Evolutionary conservation across 2,329 filamentous ascomycete genomes (phyloP), one percentile per base, ranked within the genome.

Genomic region (Massarina eburnea): DNA sequence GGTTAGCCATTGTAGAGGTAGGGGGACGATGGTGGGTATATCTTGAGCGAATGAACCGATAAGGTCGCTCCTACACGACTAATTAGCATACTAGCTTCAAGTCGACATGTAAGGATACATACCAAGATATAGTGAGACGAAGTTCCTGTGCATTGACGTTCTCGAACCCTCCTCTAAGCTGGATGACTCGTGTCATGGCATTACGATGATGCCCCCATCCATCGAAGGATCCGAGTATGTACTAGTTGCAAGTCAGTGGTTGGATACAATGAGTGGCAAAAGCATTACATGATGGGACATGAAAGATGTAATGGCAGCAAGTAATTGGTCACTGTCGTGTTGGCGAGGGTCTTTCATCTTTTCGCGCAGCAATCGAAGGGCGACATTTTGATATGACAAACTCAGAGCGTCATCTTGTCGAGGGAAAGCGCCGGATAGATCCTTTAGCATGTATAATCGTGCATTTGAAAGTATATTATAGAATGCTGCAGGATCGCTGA

Each of bases 61-160:
- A 0, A 67, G 55, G 43, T 67, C 64, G 27, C 51, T 43, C 61
- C 62, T 67, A 20, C 3, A 15, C 4, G 17, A n/a, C 20, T 5
- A n/a, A n/a, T n/a, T n/a, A n/a, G n/a, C n/a, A 8, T 8, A 24
- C 56, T 21, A 56, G 44, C 10, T 39, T 26, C 3, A 34, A 26
- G 21, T 19, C 1, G 8, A 15, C 10, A 12, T 1, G 18, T 39
- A 27, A 7, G 26, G 24, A 8, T 18, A 43, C 55, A 12, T 50
- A 64, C 61, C 63, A 67, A 27, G 59, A 61, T 5, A 64, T 14
- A 8, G 59, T 64, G n/a, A 66, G 56, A 8, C 62, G 57, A 4
- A 67, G 51, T 15, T 56, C 22, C 14, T 64, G 57, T 27, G 44
- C 44, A 7, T 48, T 46, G n/a, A 67, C 55, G 1, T 44, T 48